A percentile compares a stretch with the other conserved stretches of the same genome.
phyloP scores from a whole-genome alignment of 805 yeast species.

The Martiniozyma abietophila region DNA sequence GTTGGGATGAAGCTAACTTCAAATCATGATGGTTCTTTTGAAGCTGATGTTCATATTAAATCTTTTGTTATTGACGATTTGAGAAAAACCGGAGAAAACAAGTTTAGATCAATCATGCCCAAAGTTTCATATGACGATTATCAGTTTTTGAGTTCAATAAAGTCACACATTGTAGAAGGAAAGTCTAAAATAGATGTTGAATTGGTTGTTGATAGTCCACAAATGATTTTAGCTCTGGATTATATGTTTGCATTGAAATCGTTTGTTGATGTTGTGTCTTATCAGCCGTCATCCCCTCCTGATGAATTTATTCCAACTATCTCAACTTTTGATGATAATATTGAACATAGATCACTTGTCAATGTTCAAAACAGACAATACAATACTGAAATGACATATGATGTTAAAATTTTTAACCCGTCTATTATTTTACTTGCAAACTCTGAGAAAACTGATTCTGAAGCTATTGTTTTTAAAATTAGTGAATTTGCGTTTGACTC shows the following conservation, averaged over 20 bases:
- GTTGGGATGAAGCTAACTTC: slow-evolving; percentile 42
- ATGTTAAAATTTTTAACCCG: slow-evolving; percentile 65
- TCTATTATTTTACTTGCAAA: slow-evolving; percentile 76
- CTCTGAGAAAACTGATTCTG: slow-evolving; percentile 57
- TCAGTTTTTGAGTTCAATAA: slow-evolving; percentile 57
- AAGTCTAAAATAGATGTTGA: slow-evolving; percentile 29
- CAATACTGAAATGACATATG: slow-evolving; percentile 33
- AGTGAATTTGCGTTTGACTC: slow-evolving; percentile 68
- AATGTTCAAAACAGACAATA: neutral
- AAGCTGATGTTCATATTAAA: slow-evolving; percentile 52
- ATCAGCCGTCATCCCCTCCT: slow-evolving; percentile 18
- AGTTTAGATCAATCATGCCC: slow-evolving; percentile 77
- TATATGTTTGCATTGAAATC: slow-evolving; percentile 68
- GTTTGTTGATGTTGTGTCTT: slow-evolving; percentile 44
- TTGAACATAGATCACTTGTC: slow-evolving; percentile 9
- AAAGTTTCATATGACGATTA: slow-evolving; percentile 48
- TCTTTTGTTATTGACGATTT: slow-evolving; percentile 76
- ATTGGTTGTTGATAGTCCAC: slow-evolving; percentile 71
- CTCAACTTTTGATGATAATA: slow-evolving; percentile 1
- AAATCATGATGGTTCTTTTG: slow-evolving; percentile 45
- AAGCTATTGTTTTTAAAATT: slow-evolving; percentile 84
- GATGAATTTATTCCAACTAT: slow-evolving; percentile 8
- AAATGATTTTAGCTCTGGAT: slow-evolving; percentile 74
- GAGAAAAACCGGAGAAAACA: slow-evolving; percentile 51
- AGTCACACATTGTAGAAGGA: slow-evolving; percentile 31